These are phyloP conservation scores for Craterostigma plantagineum DNA, from an alignment of 257 asterid genomes.

Conservation along the genomic window DNA sequence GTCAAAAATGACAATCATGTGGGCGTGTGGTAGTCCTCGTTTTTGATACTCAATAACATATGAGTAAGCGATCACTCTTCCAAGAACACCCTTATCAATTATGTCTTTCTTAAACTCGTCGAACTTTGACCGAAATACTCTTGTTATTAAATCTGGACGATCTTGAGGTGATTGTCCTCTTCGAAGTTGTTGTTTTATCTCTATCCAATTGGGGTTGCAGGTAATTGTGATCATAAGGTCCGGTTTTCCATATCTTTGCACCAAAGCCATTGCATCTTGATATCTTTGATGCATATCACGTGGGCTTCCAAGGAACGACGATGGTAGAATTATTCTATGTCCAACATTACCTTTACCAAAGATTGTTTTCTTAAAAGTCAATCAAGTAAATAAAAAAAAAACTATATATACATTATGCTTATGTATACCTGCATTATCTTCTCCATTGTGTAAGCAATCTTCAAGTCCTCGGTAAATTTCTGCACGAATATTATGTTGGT, in stretches of 20 bases:
- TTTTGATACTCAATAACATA: neutral
- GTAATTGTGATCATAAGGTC: neutral
- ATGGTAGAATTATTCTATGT: neutral
- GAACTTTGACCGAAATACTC: neutral
- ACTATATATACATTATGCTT: neutral
- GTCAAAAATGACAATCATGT: neutral
- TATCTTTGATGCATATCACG: neutral
- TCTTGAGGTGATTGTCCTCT: neutral
- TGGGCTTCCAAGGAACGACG: neutral
- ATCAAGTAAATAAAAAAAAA: neutral
- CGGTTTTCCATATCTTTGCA: neutral
- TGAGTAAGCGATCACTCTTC: neutral
- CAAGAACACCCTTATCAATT: neutral
- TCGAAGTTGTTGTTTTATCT: neutral
- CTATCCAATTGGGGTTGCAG: neutral
- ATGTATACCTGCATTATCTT: neutral
- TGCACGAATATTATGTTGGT: neutral
- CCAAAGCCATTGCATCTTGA: constrained; percentile 1
- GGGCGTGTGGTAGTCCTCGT: neutral
- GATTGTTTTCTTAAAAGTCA: neutral
- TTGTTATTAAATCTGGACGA: neutral
- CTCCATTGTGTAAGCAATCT: neutral
- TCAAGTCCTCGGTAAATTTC: neutral
- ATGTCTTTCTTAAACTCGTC: neutral
- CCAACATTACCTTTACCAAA: neutral